Conservation (phyloP, 2,329 filamentous ascomycete genomes). For the Ascochyta fabae region DNA sequence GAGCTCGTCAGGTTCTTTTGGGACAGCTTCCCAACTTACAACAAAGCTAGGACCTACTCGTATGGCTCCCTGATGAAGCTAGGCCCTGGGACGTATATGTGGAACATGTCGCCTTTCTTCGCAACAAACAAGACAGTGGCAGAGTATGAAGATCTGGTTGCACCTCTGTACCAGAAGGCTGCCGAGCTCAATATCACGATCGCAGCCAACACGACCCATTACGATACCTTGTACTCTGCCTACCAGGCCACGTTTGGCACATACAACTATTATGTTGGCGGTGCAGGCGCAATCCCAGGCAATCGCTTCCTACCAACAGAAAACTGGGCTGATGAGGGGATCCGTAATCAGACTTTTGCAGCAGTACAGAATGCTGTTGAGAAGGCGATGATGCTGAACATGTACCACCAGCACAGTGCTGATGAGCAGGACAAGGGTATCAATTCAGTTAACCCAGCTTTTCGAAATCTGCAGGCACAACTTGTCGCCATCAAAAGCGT, state of each 20-base stretch:
- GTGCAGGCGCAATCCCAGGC: constrained; percentile 35
- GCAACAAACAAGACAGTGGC: constrained; percentile 34
- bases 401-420: constrained; percentile 37
- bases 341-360: constrained; percentile 35
- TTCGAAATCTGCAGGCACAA: constrained; percentile 35
- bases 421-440: constrained; percentile 25
- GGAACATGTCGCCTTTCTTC: constrained; percentile 38
- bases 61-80: constrained; percentile 35
- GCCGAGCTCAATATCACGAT: constrained; percentile 33
- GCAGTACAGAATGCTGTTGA: constrained; percentile 33
- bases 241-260: constrained; percentile 39
- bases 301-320: constrained; percentile 46
- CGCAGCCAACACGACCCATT: constrained; percentile 27
- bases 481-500: constrained; percentile 32
- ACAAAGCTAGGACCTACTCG: constrained; percentile 37
- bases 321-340: constrained; percentile 38
- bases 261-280: constrained; percentile 38
- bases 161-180: constrained; percentile 34
- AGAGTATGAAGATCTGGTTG: constrained; percentile 31
- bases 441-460: constrained; percentile 42
- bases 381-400: constrained; percentile 24
- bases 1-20: constrained; percentile 32
- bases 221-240: constrained; percentile 38
- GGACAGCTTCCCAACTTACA: constrained; percentile 33
- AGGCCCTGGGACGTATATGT: constrained; percentile 32